Evolutionary conservation across 352 stramenopile genomes (phyloP).

Genomic region (Globisporangium nunn): DNA sequence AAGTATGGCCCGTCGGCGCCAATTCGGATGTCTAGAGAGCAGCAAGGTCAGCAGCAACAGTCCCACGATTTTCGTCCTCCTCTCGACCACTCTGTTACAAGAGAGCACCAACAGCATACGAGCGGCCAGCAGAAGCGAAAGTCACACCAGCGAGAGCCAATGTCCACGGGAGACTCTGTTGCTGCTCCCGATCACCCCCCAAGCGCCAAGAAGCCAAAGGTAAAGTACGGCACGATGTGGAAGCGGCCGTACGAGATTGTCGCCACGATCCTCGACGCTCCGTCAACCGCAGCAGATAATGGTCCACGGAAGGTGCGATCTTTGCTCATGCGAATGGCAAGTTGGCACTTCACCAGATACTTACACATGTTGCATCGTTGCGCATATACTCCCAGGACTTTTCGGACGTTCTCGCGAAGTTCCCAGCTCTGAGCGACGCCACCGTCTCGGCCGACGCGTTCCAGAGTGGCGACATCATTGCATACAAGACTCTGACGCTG

Average conservation of each 20-base stretch:
- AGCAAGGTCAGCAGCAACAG: not conserved
- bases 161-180: not conserved
- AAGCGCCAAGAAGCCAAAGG: slow-evolving; percentile 14
- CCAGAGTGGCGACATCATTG: slow-evolving; percentile 41
- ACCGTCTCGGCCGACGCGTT: slow-evolving; percentile 12
- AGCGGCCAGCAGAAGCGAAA: no score
- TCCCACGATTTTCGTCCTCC: no score
- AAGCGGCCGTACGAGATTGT: slow-evolving; percentile 78
- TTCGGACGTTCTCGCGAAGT: slow-evolving; percentile 19
- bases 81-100: no score
- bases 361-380: not conserved
- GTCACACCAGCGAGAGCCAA: not conserved
- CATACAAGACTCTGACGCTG: slow-evolving; percentile 69
- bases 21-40: not conserved
- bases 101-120: not conserved
- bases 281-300: not conserved
- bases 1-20: slow-evolving; percentile 50
- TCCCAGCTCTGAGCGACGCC: slow-evolving; percentile 11
- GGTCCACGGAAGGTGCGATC: not conserved
- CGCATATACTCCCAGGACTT: slow-evolving; percentile 17
- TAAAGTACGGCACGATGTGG: slow-evolving; percentile 46
- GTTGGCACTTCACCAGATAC: not conserved
- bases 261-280: slow-evolving; percentile 42
- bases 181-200: not conserved
- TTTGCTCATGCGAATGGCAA: not conserved